Base-by-base conservation (phyloP, 805 yeast genomes). In the Ogataea paradorogensis region DNA sequence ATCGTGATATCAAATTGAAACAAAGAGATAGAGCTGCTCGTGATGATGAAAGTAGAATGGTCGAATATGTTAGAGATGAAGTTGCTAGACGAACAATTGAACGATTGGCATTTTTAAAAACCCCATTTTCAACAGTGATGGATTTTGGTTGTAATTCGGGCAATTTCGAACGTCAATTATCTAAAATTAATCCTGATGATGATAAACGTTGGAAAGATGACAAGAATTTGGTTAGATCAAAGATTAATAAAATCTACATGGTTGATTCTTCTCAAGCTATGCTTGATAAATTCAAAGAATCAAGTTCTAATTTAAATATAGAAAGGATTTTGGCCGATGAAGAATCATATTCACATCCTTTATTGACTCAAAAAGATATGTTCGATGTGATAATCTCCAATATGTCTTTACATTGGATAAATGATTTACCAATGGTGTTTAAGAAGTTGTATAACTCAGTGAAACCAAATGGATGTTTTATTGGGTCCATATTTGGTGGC, bases 401-500 rank as follows among this genome's bases (percentile, higher is more conserved):
- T 56, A 59, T 85, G 48, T 73, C 85, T 15, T 56, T 87, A 56
- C 95, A 87, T 59, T 87, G 95, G 95, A 78, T 84, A 43, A 87
- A 87, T 53, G 90, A 87, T 51, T 69, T 87, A n/a, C 95, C 95
- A 0, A 67, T 70, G 1, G 74, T 78, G 2, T 69, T 86, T 36
- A 59, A 62, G 13, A 70, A 75, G 43, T 71, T 86, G 49, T 76
- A 79, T 55, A 55, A 63, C 5, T 70, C 84, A 18, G 66, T 87
- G 26, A 76, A 76, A 44, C 91, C 91, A 2, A 95, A 87, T 59
- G 91, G 95, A 2, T 67, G 89, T 54, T 84, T 87, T 50, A 71
- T 87, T 70, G 95, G 85, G 2, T 75, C 88, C 15, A 74, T 87
- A 72, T 75, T 84, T 49, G 93, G 91, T 15, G 91, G 90, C 9